Evolutionary conservation across 2,329 filamentous ascomycete species (phyloP), one percentile per base, ranked within the genome.

Genomic region (Aspergillus sp.): DNA sequence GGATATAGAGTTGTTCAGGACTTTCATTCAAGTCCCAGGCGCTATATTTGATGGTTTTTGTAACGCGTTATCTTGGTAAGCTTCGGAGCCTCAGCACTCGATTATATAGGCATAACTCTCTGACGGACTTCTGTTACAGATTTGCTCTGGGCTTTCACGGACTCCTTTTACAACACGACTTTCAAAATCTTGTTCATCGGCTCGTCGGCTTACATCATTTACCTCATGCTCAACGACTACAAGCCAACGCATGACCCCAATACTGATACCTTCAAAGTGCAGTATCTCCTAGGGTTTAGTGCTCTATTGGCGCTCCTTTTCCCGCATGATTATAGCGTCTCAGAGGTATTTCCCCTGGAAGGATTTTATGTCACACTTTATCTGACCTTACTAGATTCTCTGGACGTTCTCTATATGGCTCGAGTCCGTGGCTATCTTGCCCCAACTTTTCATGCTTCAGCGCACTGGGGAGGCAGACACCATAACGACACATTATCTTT

Each of bases 391-490:
- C 10, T 69, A 97, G 86, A 92, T 99, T 64, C 84, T 96, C 52
- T 99, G 95, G 95, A 90, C 95, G 21, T 99, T 98, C 78, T 96
- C 91, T 57, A 97, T 99, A 77, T 99, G 95, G 95, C 86, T 99
- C 32, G 95, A 99, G 81, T 89, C 91, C 4, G 95, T 99, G 17
- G 95, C 95, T 55, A 99, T 99, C 69, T 85, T 99, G 62, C 95
- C 95, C 1, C 95, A 99, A 81, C 86, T 99, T 56, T 98, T 99
- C 79, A 96, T 99, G 91, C 84, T 99, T 65, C 95, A 99, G 81
- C 86, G 95, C 71, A 99, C 95, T 0, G 96, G 95, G 67, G 94
- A 98, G 81, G 96, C 95, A 10, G 95, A 99, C 81, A 97, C 95
- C n/a, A 99, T 99, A 74, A 99, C 95, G 12, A 97, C 93, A 1